Evolutionary conservation across 257 asterid species (phyloP), one percentile per base, ranked within the genome.

Genomic region (Buddleja alternifolia): DNA sequence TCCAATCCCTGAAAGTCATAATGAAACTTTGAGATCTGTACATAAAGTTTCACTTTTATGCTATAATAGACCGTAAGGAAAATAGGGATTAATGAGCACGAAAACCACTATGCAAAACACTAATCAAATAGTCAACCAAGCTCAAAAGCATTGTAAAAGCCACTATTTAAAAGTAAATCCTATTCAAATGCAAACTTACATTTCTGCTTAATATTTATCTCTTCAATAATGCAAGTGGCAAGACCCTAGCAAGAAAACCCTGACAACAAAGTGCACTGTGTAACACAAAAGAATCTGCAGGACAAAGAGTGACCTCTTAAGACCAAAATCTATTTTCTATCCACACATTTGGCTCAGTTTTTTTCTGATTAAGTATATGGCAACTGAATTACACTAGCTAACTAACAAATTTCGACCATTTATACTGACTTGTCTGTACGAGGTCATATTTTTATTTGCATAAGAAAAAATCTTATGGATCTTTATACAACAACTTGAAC

Each of bases 1-100:
- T 76, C 95, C 95, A 92, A 55, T 76, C 95, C 94, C 97, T 92
- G 90, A 74, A 77, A 72, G 53, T 75, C 66, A 76, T 52, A 21
- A 21, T 29, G 34, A 29, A n/a, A n/a, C n/a, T n/a, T n/a, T n/a
- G n/a, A n/a, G n/a, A n/a, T n/a, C n/a, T n/a, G 2, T 29, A 29
- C 5, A 29, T 29, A 29, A 29, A 5, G 3, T 29, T 29, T 29
- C 34, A 5, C 34, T 29, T 1, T 29, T 29, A 29, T 29, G 34
- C 34, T 29, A 29, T 29, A 29, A 29, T 29, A 29, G 34, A 29
- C 34, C 5, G 3, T 29, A 29, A 29, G 3, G 34, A 29, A n/a
- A 29, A 29, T 29, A 29, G 34, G 45, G 66, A 29, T n/a, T 19
- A 59, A 29, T 24, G 16, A 42, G 32, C 25, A 34, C 10, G 14